phyloP scores from a whole-genome alignment of 108 stramenopile species.

The Nitzschia putrida region DNA sequence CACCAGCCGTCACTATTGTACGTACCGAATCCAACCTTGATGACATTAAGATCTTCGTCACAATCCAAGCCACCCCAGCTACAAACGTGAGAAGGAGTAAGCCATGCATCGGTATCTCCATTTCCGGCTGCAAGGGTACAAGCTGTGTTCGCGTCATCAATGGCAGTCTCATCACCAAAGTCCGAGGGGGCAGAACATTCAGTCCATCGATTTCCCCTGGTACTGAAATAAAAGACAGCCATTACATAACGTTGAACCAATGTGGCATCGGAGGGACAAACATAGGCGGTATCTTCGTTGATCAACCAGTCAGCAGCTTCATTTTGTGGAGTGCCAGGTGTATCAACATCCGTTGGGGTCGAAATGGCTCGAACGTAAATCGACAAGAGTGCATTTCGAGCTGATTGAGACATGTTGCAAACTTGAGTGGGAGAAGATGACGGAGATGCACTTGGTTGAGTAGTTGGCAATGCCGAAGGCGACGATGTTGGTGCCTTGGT shows the following conservation, averaged over 20 bases:
- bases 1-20: background rate
- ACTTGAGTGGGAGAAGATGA: constrained; percentile 23
- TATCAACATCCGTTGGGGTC: constrained; percentile 25
- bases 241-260: constrained; percentile 54
- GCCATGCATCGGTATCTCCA: constrained; percentile 52
- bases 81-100: constrained; percentile 57
- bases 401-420: constrained; percentile 43
- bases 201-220: constrained; percentile 55
- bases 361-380: constrained; percentile 37
- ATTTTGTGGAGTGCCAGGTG: constrained; percentile 44
- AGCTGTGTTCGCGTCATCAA: constrained; percentile 44
- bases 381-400: constrained; percentile 34
- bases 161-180: constrained; percentile 14
- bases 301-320: constrained; percentile 52
- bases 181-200: constrained; percentile 61
- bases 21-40: constrained; percentile 53
- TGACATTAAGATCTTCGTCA: constrained; percentile 27
- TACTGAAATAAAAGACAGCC: constrained; percentile 55
- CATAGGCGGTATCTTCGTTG: constrained; percentile 42
- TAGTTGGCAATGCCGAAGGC: constrained; percentile 12
- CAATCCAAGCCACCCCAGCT: constrained; percentile 71
- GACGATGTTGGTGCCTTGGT: constrained; percentile 7
- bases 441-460: constrained; percentile 15
- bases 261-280: constrained; percentile 47
- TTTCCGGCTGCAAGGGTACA: constrained; percentile 40